Conservation (phyloP, 106 monocot genomes). For the Narthecium ossifragum region DNA sequence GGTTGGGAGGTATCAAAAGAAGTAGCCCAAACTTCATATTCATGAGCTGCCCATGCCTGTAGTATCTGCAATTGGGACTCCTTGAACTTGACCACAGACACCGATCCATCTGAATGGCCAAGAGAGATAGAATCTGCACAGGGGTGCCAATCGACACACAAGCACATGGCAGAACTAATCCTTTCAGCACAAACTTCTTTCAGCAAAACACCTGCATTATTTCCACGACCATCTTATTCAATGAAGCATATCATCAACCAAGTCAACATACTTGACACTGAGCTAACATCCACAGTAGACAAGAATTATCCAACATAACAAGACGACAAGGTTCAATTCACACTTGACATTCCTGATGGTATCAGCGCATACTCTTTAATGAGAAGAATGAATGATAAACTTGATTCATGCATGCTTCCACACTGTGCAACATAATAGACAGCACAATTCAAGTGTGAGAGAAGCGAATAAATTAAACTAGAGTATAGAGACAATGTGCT, state of each 20-base stretch:
- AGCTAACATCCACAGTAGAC: no score
- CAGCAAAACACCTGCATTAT: slow-evolving; percentile 38
- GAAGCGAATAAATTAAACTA: no score
- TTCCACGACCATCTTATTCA: background rate
- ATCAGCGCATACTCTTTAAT: no score
- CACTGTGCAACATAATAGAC: no score
- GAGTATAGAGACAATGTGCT: no score
- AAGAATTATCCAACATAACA: no score
- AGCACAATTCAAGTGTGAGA: no score
- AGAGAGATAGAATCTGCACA: slow-evolving; percentile 32
- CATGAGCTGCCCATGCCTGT: slow-evolving; percentile 67
- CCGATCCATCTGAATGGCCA: slow-evolving; percentile 78
- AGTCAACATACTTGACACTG: no score
- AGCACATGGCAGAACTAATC: slow-evolving; percentile 70
- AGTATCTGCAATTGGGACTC: slow-evolving; percentile 41
- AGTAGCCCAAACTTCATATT: slow-evolving; percentile 77
- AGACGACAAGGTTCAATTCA: no score
- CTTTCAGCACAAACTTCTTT: slow-evolving; percentile 35
- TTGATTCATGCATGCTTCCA: no score
- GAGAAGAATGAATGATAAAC: no score
- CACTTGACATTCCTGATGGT: no score
- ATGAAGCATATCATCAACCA: background rate
- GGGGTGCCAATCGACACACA: slow-evolving; percentile 74
- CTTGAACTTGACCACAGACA: slow-evolving; percentile 35
- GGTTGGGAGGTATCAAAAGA: slow-evolving; percentile 43